Base-by-base conservation (phyloP, 768 basidiomycete species). In the Suillus fuscotomentosus region DNA sequence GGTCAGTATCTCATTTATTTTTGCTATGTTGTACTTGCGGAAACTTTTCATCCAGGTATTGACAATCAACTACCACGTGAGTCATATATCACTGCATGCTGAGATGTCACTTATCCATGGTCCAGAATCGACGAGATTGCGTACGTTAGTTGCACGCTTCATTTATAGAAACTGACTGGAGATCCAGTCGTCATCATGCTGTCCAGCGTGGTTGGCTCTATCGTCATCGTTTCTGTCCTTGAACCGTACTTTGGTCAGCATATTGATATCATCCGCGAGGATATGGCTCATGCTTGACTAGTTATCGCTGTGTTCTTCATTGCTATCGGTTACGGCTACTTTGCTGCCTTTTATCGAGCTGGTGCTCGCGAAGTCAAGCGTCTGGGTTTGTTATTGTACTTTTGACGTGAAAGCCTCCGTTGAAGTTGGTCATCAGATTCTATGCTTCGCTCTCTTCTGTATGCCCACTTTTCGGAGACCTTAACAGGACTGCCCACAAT, bases 391-490 rank as follows among this genome's bases (percentile, higher is more conserved):
- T 34, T 47, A 22, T 22, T 24, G 20, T 24, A n/a, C n/a, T 41
- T 22, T n/a, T 54, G 53, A 34, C n/a, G 0, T 8, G 5, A 9
- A 8, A 45, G 27, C 54, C 53, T 27, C 36, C 50, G 1, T 38
- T 60, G 1, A 68, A 14, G 51, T 20, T 11, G 31, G 11, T 48
- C 39, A 17, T 47, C 60, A 86, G 91, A 92, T 72, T 81, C 88
- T 9, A 85, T 90, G 78, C 80, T 93, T 5, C 88, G 91, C 43
- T 90, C 89, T 2, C 76, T 88, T 11, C 81, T 94, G 10, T 93
- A 93, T 72, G 84, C 90, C 0, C 90, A 91, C 70, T 90, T 93
- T 71, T 85, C 89, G 0, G 92, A 93, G 73, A 90, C 88, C 1
- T 78, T 94, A 5, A 87, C 87, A 70, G 91, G 91, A 17, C 77